Conservation (phyloP, 2,329 filamentous ascomycete genomes). For the Tolypocladium endophyticum region DNA sequence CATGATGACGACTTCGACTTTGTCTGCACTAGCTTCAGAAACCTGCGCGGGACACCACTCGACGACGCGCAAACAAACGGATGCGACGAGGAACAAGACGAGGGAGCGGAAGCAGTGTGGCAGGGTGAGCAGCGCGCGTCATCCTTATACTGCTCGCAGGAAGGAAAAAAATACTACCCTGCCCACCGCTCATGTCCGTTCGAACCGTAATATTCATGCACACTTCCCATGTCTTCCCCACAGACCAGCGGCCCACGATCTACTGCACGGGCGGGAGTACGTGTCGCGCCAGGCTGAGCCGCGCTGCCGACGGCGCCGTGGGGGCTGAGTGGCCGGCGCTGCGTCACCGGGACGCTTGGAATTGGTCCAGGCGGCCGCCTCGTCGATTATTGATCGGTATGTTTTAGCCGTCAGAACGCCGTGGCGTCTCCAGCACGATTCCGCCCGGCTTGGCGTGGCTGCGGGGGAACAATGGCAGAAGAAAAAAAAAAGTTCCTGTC, state of each 20-base stretch:
- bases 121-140: background rate
- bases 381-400: background rate
- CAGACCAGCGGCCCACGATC: background rate
- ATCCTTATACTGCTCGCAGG: background rate
- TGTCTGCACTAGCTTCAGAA: background rate
- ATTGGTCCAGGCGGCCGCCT: background rate
- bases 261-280: background rate
- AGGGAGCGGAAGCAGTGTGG: background rate
- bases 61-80: background rate
- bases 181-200: background rate
- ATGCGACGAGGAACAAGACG: background rate
- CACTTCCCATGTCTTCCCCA: background rate
- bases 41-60: background rate
- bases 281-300: background rate
- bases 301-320: background rate
- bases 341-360: background rate
- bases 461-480: background rate
- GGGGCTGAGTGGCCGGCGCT: background rate
- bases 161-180: background rate
- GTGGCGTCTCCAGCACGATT: background rate
- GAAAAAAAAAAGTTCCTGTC: background rate
- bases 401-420: background rate
- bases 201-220: background rate
- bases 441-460: too few relatives aligned
- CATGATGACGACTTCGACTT: background rate